Conservation (phyloP, 768 basidiomycete genomes). For the Tricholoma saponaceum region DNA sequence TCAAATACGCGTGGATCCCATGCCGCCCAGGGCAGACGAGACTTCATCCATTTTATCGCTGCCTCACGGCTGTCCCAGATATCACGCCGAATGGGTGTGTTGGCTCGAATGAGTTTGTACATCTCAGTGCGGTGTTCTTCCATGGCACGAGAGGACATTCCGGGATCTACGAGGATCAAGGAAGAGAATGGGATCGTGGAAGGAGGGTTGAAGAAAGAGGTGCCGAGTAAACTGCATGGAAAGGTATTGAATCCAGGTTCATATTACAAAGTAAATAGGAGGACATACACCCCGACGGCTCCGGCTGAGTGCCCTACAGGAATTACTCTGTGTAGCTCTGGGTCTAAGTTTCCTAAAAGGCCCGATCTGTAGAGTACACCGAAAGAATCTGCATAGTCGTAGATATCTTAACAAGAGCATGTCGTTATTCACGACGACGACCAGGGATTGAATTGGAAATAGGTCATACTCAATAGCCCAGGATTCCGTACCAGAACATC, state of each 20-base stretch:
- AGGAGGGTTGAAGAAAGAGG: constrained; percentile 24
- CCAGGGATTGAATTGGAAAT: background rate
- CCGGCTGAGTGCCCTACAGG: constrained; percentile 30
- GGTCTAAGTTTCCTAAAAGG: constrained; percentile 19
- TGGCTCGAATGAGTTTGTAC: constrained; percentile 20
- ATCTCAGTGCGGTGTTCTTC: constrained; percentile 21
- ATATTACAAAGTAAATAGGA: too few species aligned
- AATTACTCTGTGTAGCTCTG: constrained; percentile 19
- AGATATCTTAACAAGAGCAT: constrained; percentile 23
- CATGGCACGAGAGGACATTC: constrained; percentile 18
- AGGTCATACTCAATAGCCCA: constrained; percentile 14
- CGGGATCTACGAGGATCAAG: constrained; percentile 23
- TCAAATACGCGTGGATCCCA: constrained; percentile 26
- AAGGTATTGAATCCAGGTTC: too few species aligned
- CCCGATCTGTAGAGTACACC: constrained; percentile 22
- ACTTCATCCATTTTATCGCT: constrained; percentile 20
- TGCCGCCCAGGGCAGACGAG: constrained; percentile 18
- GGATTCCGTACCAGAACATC: constrained; percentile 15
- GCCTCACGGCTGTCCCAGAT: constrained; percentile 21
- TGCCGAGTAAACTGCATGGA: constrained; percentile 17
- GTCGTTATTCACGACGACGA: too few species aligned
- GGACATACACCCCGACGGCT: constrained; percentile 25
- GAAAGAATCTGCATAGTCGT: constrained; percentile 27
- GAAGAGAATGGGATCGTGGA: constrained; percentile 20
- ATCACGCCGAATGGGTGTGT: constrained; percentile 21